Conservation (phyloP, 1,284 basidiomycete species). For the Leccinum huronense region DNA sequence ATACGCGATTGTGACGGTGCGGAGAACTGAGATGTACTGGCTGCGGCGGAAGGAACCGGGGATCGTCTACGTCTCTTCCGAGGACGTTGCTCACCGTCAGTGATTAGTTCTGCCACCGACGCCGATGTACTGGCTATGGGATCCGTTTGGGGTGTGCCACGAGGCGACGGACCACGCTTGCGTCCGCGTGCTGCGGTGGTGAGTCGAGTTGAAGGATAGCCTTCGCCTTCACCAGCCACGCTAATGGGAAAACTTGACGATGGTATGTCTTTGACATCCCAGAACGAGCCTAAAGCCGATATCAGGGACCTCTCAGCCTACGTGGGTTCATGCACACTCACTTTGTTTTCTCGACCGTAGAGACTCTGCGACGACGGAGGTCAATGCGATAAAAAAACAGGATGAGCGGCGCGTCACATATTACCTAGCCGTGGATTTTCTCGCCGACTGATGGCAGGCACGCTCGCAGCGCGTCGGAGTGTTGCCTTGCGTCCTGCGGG, state of each 20-base stretch:
- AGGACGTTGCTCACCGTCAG: conserved; percentile 13
- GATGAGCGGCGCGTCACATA: background rate
- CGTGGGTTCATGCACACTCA: conserved; percentile 14
- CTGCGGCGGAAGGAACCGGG: conserved; percentile 20
- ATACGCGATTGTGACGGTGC: conserved; percentile 12
- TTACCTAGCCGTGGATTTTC: conserved; percentile 20
- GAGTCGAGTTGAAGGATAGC: conserved; percentile 7
- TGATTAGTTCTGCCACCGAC: conserved; percentile 1
- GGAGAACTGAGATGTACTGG: conserved; percentile 14
- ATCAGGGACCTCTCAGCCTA: conserved; percentile 5
- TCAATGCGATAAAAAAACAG: conserved; percentile 15
- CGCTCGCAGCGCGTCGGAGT: conserved; percentile 18
- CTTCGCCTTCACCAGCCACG: conserved; percentile 19
- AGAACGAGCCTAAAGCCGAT: conserved; percentile 12
- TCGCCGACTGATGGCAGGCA: conserved; percentile 17
- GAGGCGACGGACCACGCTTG: conserved; percentile 19
- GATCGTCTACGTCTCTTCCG: conserved; percentile 27
- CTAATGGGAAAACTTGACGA: conserved; percentile 10
- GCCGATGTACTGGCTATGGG: conserved; percentile 4
- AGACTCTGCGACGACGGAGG: conserved; percentile 16
- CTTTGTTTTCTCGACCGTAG: conserved; percentile 19
- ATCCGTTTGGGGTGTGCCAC: conserved; percentile 7
- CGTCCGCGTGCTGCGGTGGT: conserved; percentile 19
- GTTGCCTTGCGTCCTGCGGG: conserved; percentile 18
- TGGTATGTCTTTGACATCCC: conserved; percentile 13